These are phyloP conservation scores for Pestalotiopsis fici DNA, from an alignment of 2,329 filamentous ascomycete species.

Conservation along the genomic window DNA sequence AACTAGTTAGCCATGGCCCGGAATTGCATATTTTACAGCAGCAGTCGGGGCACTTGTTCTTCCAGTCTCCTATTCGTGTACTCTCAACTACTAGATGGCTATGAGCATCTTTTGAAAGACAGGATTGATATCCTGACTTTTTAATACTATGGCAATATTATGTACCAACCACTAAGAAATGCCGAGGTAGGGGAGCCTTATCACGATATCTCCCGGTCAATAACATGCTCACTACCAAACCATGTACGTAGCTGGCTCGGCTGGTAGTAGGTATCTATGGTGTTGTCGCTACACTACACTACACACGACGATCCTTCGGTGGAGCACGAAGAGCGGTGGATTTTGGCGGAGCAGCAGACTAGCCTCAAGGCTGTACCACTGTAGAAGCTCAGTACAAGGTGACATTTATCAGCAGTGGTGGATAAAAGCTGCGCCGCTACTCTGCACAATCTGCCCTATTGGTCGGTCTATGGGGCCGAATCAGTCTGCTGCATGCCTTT, in stretches of 20 bases:
- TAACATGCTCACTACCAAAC: background rate
- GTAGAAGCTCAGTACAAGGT: background rate
- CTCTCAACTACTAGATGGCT: too few relatives aligned
- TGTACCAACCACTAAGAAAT: too few relatives aligned
- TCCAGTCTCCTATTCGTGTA: too few relatives aligned
- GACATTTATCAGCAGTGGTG: background rate
- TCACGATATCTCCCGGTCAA: background rate
- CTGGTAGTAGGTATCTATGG: background rate
- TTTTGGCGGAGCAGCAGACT: background rate
- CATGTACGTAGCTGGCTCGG: too few relatives aligned
- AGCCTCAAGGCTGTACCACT: background rate
- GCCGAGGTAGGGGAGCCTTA: background rate
- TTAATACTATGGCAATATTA: too few relatives aligned
- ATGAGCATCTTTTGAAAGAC: too few relatives aligned
- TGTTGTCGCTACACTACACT: background rate
- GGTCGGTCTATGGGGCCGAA: background rate
- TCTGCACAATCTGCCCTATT: background rate
- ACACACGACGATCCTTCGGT: background rate
- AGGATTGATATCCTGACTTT: too few relatives aligned
- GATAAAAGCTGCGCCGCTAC: background rate
- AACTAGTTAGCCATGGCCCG: background rate
- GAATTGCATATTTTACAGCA: too few relatives aligned
- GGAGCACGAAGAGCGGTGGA: background rate
- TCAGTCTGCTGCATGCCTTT: background rate
- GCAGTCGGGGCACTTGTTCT: too few relatives aligned